These are phyloP conservation scores for Puccinia coronata DNA, from an alignment of 1,284 basidiomycete genomes.

Conservation along the genomic window DNA sequence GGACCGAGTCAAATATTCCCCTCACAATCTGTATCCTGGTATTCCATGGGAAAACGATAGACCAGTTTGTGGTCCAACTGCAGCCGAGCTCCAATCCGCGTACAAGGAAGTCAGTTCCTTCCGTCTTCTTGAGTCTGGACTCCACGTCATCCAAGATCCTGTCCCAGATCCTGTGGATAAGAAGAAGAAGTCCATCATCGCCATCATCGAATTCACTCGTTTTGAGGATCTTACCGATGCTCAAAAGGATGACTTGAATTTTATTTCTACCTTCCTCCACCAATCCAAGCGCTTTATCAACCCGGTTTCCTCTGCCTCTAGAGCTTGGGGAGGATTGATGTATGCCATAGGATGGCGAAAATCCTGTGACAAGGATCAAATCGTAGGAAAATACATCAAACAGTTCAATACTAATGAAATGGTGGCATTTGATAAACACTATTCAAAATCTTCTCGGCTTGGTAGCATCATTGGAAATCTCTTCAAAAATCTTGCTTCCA, in stretches of 20 bases:
- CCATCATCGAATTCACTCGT: background rate
- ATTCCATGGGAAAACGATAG: background rate
- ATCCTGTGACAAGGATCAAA: background rate
- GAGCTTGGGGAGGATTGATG: background rate
- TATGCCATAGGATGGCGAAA: background rate
- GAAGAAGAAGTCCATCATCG: background rate
- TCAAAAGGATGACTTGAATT: background rate
- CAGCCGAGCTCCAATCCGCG: background rate
- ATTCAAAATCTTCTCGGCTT: background rate
- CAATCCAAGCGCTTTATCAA: background rate
- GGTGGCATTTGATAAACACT: background rate
- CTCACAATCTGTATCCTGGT: background rate
- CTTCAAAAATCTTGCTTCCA: background rate
- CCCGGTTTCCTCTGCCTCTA: background rate
- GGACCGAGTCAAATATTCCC: background rate
- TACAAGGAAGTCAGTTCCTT: background rate
- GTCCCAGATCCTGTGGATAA: no score
- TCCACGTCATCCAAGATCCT: background rate
- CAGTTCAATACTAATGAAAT: background rate
- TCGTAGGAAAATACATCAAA: background rate
- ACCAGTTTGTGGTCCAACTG: background rate
- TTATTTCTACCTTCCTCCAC: background rate
- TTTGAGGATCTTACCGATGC: background rate
- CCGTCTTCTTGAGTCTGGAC: background rate
- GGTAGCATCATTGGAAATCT: background rate